These are phyloP conservation scores for Chenopodium berlandieri DNA, from an alignment of 148 eudicot genomes.

Conservation along the genomic window DNA sequence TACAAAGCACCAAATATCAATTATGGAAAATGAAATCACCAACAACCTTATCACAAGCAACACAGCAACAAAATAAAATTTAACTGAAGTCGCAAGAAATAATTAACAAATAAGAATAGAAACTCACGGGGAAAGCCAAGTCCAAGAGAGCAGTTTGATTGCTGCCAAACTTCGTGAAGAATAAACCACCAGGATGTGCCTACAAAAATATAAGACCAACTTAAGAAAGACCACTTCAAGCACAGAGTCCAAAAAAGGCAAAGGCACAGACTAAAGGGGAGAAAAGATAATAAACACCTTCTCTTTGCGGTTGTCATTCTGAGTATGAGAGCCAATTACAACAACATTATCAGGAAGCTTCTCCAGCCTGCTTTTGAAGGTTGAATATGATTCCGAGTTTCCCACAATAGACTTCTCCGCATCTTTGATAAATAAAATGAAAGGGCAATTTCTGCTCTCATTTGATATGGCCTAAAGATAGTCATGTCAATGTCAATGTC, in stretches of 20 bases:
- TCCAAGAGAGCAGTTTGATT: conserved; percentile 91
- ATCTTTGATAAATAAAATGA: conserved; percentile 86
- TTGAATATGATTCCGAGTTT: conserved; percentile 62
- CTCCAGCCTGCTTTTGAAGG: conserved; percentile 69
- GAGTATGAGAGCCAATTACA: conserved; percentile 83
- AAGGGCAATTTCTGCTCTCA: conserved; percentile 75
- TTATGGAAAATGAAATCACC: neutral
- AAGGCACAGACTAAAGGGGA: neutral
- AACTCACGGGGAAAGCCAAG: conserved; percentile 74
- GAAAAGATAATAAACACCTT: conserved; percentile 47
- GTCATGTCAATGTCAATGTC: neutral
- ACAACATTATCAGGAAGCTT: conserved; percentile 78
- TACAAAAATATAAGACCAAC: conserved; percentile 34
- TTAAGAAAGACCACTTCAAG: conserved; percentile 10
- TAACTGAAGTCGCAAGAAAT: neutral
- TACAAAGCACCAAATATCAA: neutral
- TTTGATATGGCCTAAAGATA: conserved; percentile 42
- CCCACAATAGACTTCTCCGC: conserved; percentile 83
- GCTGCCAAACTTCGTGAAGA: conserved; percentile 90
- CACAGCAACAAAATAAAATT: neutral
- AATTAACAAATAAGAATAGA: neutral
- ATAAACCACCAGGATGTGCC: conserved; percentile 88
- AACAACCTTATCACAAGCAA: too few relatives aligned
- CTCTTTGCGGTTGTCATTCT: conserved; percentile 78
- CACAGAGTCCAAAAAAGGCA: neutral